Base-by-base conservation (phyloP, 2,329 filamentous ascomycete species). In the Pseudogymnoascus sp. region DNA sequence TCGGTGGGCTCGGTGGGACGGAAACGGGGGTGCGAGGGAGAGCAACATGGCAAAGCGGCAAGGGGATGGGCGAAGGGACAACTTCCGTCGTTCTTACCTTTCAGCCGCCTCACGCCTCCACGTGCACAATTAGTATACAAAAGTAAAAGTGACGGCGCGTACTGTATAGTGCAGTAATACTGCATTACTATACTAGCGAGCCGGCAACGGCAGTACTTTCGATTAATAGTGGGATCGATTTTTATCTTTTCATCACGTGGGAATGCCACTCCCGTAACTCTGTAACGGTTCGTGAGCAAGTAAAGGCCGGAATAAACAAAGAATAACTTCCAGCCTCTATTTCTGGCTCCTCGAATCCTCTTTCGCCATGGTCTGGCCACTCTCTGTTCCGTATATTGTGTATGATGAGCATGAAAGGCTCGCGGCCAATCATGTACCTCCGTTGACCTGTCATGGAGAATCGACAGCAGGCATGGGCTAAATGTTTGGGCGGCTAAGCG, bases 31-130 rank as follows among this genome's bases (percentile, higher is more conserved):
- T 49, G 42, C 42, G 42, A 52, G 45, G 45, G 42, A n/a, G 45
- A 52, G 28, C n/a, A 55, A 33, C 49, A 55, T 55, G 25, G 49
- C 49, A 55, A 55, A 33, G 49, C 49, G 49, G 49, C 49, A 55
- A 55, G 9, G 45, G 45, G 25, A 25, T 55, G 25, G 25, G 25
- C 45, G 49, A 55, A 55, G 49, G 25, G 49, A 55, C 28, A 55
- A 30, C 3, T 33, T 33, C 42, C 49, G 28, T 55, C 28, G 28
- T 55, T 55, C n/a, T 33, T 55, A 19, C 49, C n/a, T 14, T 55
- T 30, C 28, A 19, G 28, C 49, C 49, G 49, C 49, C 49, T 19
- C 16, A 19, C 5, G 25, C 49, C 19, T 33, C 49, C 49, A 55
- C 28, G 45, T 55, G 45, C 45, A 33, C 4, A 30, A 1, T 7